Conservation (phyloP, 75 land plant species). For the Selaginella tamariscina region DNA sequence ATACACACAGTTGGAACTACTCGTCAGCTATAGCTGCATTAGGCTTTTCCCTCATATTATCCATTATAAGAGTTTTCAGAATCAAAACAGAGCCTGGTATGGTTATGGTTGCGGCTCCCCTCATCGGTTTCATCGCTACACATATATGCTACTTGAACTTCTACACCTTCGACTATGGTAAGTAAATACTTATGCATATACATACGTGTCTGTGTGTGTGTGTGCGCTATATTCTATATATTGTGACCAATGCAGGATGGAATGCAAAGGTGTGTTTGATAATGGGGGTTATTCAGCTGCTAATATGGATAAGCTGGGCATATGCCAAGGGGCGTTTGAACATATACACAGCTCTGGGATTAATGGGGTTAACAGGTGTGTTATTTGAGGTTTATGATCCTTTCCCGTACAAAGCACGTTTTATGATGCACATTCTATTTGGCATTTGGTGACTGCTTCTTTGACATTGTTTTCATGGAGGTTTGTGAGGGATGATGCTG, state of each 20-base stretch:
- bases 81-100: slow-evolving; percentile 72
- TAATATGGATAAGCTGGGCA: slow-evolving; percentile 82
- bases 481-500: slow-evolving; percentile 72
- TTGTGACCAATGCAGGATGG: slow-evolving; percentile 36
- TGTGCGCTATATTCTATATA: not conserved
- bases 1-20: slow-evolving; percentile 68
- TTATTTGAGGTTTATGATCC: slow-evolving; percentile 80
- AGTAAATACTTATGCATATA: not conserved
- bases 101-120: slow-evolving; percentile 88
- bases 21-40: slow-evolving; percentile 74
- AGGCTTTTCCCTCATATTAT: slow-evolving; percentile 56
- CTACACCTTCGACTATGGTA: slow-evolving; percentile 78
- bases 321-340: slow-evolving; percentile 43
- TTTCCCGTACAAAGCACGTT: slow-evolving; percentile 66
- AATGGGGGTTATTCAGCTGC: slow-evolving; percentile 50
- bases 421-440: slow-evolving; percentile 84
- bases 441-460: slow-evolving; percentile 71
- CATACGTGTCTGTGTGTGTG: not conserved
- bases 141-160: slow-evolving; percentile 85
- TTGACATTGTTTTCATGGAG: slow-evolving; percentile 87
- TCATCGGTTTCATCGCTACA: slow-evolving; percentile 75
- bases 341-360: slow-evolving; percentile 53
- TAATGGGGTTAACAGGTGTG: slow-evolving; percentile 54
- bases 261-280: slow-evolving; percentile 68
- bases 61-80: slow-evolving; percentile 52